Evolutionary conservation across 441 rosid genomes (phyloP).

Genomic region (Populus hybrid): DNA sequence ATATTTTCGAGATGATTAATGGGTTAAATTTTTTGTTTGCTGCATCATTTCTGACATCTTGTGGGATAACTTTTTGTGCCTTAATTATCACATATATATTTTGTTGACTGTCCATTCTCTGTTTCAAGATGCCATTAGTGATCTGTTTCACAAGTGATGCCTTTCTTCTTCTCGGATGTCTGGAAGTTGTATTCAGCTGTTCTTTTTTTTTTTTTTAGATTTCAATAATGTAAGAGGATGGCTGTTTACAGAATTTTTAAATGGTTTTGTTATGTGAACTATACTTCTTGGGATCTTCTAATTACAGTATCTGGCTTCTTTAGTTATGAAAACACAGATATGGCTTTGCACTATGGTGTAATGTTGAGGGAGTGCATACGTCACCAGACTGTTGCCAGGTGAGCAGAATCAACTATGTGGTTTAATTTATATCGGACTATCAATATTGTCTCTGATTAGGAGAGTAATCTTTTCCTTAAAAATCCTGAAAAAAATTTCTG

Average conservation of each 20-base stretch:
- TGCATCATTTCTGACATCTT: no score
- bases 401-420: no score
- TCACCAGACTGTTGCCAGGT: no score
- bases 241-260: background rate
- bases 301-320: constrained; percentile 20
- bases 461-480: no score
- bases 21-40: background rate
- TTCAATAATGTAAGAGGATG: background rate
- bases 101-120: no score
- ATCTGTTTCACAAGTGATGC: background rate
- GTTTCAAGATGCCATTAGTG: no score
- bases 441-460: no score
- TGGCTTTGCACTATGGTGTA: constrained; percentile 97
- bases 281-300: constrained; percentile 15
- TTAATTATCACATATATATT: no score
- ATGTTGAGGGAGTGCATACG: no score
- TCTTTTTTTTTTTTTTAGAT: background rate
- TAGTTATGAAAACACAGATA: constrained; percentile 76
- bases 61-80: no score
- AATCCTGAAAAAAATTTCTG: no score
- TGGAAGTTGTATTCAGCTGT: background rate
- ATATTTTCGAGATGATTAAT: background rate
- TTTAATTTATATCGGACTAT: no score
- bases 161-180: background rate
- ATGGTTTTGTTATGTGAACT: background rate